Evolutionary conservation across 2,329 filamentous ascomycete genomes (phyloP).

Genomic region (Thermoascus crustaceus): DNA sequence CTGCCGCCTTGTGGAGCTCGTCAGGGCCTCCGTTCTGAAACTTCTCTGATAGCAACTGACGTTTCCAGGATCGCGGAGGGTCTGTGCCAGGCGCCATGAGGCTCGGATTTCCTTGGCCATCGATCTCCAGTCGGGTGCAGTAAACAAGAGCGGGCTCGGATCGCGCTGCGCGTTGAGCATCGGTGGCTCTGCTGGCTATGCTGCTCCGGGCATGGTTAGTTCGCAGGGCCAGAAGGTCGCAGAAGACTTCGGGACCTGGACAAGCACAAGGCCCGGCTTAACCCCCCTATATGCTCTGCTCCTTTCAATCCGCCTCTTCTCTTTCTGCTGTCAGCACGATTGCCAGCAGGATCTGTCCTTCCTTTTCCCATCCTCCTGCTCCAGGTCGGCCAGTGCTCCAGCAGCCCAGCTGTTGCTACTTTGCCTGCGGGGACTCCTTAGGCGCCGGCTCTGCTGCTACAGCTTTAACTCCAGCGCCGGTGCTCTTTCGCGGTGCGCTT

Average conservation of each 20-base stretch:
- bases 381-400: too few relatives aligned
- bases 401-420: too few relatives aligned
- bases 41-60: conserved; percentile 1
- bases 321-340: too few relatives aligned
- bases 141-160: not conserved
- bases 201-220: not conserved
- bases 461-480: not conserved
- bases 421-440: too few relatives aligned
- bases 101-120: not conserved
- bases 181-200: conserved; percentile 1
- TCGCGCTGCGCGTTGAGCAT: not conserved
- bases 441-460: too few relatives aligned
- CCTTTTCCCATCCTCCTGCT: too few relatives aligned
- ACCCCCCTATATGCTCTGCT: too few relatives aligned
- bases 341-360: too few relatives aligned
- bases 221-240: not conserved
- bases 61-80: conserved; percentile 1
- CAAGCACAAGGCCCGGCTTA: not conserved
- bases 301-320: too few relatives aligned
- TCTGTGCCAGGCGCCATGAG: not conserved
- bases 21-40: not conserved
- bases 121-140: not conserved
- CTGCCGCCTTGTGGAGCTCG: not conserved
- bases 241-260: not conserved
- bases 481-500: not conserved